Evolutionary conservation across 495 filamentous ascomycete species (phyloP).

Genomic region (Barbatosphaeria neglecta): DNA sequence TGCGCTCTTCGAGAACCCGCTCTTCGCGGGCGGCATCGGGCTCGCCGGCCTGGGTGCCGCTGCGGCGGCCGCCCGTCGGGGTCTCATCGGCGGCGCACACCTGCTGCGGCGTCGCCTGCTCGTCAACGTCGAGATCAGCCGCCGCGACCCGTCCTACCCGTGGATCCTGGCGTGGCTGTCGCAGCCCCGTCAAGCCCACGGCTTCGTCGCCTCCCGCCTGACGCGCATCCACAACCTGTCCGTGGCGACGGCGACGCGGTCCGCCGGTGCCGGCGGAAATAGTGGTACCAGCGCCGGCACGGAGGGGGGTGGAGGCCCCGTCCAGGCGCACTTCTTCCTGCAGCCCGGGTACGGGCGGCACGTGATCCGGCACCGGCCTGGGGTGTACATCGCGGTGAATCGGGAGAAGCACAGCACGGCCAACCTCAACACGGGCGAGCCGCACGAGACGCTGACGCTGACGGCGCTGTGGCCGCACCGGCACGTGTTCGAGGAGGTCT

Average conservation of each 20-base stretch:
- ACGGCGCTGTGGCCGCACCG: slow-evolving; percentile 85
- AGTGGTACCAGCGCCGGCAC: slow-evolving; percentile 46
- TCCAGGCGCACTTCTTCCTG: slow-evolving; percentile 71
- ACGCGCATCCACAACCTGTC: slow-evolving; percentile 39
- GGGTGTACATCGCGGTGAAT: slow-evolving; percentile 69
- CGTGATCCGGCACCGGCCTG: slow-evolving; percentile 71
- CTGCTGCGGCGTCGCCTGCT: slow-evolving; percentile 77
- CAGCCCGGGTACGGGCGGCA: slow-evolving; percentile 84
- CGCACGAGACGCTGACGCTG: slow-evolving; percentile 87
- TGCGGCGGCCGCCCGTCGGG: slow-evolving; percentile 62
- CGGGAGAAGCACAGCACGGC: slow-evolving; percentile 66
- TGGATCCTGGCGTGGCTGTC: slow-evolving; percentile 96
- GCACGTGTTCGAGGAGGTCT: slow-evolving; percentile 74
- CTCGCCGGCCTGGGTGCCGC: slow-evolving; percentile 77
- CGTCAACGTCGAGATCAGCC: slow-evolving; percentile 88
- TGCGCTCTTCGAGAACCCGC: slow-evolving; percentile 42
- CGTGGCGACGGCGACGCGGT: slow-evolving; percentile 37
- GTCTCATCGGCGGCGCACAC: slow-evolving; percentile 51
- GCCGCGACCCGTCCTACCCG: slow-evolving; percentile 81
- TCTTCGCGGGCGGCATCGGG: slow-evolving; percentile 59
- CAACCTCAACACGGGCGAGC: slow-evolving; percentile 65
- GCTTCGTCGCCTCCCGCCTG: slow-evolving; percentile 32
- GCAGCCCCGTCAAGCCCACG: slow-evolving; percentile 49
- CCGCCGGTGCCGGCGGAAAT: slow-evolving; percentile 47
- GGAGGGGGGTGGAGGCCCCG: slow-evolving; percentile 51